Base-by-base conservation (phyloP, 2,329 filamentous ascomycete genomes). In the Verticillium longisporum region DNA sequence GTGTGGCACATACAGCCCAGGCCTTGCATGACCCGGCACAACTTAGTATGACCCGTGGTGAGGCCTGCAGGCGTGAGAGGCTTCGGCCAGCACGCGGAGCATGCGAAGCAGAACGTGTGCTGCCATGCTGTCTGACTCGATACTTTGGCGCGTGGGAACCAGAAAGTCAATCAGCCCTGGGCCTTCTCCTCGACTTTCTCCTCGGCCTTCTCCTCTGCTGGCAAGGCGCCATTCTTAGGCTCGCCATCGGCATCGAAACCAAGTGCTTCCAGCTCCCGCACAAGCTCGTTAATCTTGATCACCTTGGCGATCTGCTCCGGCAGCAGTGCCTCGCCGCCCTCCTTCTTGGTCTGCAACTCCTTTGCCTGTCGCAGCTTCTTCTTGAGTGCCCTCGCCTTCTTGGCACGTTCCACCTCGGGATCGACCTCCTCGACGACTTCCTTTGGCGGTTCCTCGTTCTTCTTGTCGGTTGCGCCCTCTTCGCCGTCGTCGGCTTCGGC, bases 281-380 rank as follows among this genome's bases (percentile, higher is more conserved):
- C 88, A 58, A 99, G 83, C 78, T 99, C 95, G 65, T 91, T 92
- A 73, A 99, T 97, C 76, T 95, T 96, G 73, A 97, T 96, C 60
- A 99, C 91, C 78, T 99, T 99, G 68, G 94, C 92, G 65, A 98
- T 89, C 77, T 99, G 95, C 77, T 99, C 95, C 0, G 93, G 94
- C 31, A 98, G 80, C 63, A 99, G 77, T 4, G 85, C 82, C 71
- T 91, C 89, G 21, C 95, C 95, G 61, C 87, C 88, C 31, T 96
- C 91, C 75, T 96, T 96, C 82, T 97, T 97, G 69, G 88, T 88
- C 72, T 92, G 89, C 60, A 99, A 81, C 2, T 98, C 95, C 67
- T 88, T 89, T 4, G 95, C 94, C 74, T 99, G 95, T 69, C 94
- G 90, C 63, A 99, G 79, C 77, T 98, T 99, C 82, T 99, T 99